A percentile compares a stretch with the other conserved stretches of the same genome.
Conservation (phyloP, 164 flowering plant species). For the Paratinospora sagittata region DNA sequence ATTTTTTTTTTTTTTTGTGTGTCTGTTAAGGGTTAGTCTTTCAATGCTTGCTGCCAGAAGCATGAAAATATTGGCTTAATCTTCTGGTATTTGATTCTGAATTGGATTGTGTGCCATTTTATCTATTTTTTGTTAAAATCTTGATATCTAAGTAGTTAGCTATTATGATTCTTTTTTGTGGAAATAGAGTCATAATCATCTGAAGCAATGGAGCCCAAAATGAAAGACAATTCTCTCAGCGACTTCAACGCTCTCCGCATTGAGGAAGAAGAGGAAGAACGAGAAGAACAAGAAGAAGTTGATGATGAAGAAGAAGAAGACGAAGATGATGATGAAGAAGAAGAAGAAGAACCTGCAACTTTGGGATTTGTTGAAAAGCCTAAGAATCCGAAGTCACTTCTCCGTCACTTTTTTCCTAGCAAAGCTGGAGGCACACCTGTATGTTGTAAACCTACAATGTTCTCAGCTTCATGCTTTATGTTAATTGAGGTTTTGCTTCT, state of each 20-base stretch:
- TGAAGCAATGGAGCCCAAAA: conserved; percentile 12
- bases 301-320: conserved; percentile 29
- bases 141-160: not conserved
- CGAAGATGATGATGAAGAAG: conserved; percentile 47
- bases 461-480: not conserved
- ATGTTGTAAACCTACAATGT: not conserved
- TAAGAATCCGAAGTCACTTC: conserved; percentile 41
- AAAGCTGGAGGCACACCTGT: conserved; percentile 91
- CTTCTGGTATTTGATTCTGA: no score
- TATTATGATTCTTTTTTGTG: not conserved
- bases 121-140: no score
- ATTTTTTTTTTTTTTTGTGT: no score
- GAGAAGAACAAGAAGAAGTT: conserved; percentile 22
- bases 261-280: conserved; percentile 34
- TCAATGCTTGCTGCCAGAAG: no score
- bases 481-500: not conserved
- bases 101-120: no score
- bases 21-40: no score
- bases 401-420: conserved; percentile 73
- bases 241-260: conserved; percentile 31
- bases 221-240: conserved; percentile 17
- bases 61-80: no score
- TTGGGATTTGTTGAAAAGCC: conserved; percentile 76
- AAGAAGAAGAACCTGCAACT: conserved; percentile 33
- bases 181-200: conserved; percentile 5